Conservation (phyloP, 1,139 yeast genomes). For the Lodderomyces beijingensis region DNA sequence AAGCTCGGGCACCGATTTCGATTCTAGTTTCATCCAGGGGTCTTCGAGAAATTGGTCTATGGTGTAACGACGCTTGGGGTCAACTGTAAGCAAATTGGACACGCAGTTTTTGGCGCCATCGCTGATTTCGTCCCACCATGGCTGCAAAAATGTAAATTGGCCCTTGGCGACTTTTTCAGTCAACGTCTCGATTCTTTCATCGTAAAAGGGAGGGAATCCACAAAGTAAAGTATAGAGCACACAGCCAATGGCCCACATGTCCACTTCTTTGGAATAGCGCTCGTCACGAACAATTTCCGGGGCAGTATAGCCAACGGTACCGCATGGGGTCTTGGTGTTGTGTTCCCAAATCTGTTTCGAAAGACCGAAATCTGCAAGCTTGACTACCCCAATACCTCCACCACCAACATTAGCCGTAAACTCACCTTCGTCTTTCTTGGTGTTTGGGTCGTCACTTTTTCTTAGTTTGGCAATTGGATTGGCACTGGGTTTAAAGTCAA, state of each 20-base stretch:
- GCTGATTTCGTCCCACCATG: conserved; percentile 64
- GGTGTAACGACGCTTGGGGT: conserved; percentile 72
- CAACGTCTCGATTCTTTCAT: conserved; percentile 51
- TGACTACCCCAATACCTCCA: conserved; percentile 49
- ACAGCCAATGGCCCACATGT: conserved; percentile 64
- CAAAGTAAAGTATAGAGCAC: conserved; percentile 56
- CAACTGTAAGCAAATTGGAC: conserved; percentile 69
- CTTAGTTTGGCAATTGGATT: conserved; percentile 38
- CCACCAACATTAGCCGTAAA: conserved; percentile 46
- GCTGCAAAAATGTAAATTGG: conserved; percentile 52
- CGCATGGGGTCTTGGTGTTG: conserved; percentile 61
- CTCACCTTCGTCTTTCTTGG: conserved; percentile 51
- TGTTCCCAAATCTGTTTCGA: conserved; percentile 55
- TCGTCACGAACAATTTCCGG: conserved; percentile 60
- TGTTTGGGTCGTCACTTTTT: conserved; percentile 42
- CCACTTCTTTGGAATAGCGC: conserved; percentile 56
- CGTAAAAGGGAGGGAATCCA: conserved; percentile 62
- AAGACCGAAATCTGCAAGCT: conserved; percentile 56
- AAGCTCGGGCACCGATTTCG: conserved; percentile 6
- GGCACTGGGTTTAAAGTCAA: conserved; percentile 43
- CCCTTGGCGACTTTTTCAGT: conserved; percentile 59
- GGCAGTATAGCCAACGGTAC: conserved; percentile 61
- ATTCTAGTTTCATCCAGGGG: conserved; percentile 64
- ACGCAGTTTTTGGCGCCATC: conserved; percentile 63
- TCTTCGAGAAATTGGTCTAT: conserved; percentile 75